phyloP scores from a whole-genome alignment of 2,329 filamentous ascomycete genomes.

The Fusarium torulosum region DNA sequence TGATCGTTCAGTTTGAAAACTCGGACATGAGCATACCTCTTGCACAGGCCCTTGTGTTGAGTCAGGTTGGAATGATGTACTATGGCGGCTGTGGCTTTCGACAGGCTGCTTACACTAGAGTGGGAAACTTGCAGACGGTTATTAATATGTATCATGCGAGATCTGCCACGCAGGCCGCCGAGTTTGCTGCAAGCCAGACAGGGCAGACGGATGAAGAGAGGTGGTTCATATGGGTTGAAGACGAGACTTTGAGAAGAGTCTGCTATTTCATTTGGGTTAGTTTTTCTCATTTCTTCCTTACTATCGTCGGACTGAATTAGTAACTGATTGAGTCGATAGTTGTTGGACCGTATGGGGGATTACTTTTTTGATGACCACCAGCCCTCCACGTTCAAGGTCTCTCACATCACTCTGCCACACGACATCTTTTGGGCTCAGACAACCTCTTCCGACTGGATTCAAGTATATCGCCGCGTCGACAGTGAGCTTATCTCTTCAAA shows the following conservation, averaged over 20 bases:
- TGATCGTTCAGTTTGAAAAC: conserved; percentile 11
- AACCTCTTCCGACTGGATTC: conserved; percentile 10
- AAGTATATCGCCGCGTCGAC: background rate
- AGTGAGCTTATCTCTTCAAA: background rate
- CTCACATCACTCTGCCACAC: conserved; percentile 11
- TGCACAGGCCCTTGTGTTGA: conserved; percentile 32
- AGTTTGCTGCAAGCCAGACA: too few species aligned
- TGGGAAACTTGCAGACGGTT: conserved; percentile 4
- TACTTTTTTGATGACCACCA: conserved; percentile 18
- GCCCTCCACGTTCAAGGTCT: background rate
- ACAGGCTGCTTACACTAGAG: background rate
- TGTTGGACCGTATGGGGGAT: conserved; percentile 12
- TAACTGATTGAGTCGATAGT: background rate
- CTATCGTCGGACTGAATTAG: background rate
- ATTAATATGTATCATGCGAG: background rate
- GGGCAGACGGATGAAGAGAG: too few species aligned
- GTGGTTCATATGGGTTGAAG: conserved; percentile 16
- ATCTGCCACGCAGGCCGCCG: too few species aligned
- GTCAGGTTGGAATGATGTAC: conserved; percentile 24
- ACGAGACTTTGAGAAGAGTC: conserved; percentile 24
- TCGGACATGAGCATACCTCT: background rate
- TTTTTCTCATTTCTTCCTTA: rapidly evolving
- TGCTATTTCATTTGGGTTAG: conserved; percentile 4
- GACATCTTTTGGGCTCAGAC: conserved; percentile 24
- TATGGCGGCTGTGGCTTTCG: background rate